These are phyloP conservation scores for Yarrowia phangngaensis DNA, from an alignment of 805 yeast species.

Conservation along the genomic window DNA sequence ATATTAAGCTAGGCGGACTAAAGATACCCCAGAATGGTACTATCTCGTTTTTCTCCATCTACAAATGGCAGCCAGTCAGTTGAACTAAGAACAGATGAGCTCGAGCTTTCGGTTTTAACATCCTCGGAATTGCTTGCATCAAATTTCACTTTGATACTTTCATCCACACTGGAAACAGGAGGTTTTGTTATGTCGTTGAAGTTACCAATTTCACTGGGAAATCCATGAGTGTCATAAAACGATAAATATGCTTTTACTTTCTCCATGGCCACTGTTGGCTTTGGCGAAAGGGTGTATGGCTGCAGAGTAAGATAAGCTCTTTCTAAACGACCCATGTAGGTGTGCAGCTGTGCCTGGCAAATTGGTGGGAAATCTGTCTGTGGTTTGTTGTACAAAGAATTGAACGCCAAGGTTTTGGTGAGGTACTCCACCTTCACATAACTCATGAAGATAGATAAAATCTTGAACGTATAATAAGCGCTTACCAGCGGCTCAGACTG, in stretches of 20 bases:
- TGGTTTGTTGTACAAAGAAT: conserved; percentile 1
- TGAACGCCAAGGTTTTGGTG: conserved; percentile 2
- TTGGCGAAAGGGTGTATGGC: conserved; percentile 13
- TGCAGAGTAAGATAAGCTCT: conserved; percentile 1
- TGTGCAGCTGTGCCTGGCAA: conserved; percentile 5
- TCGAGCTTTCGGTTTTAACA: not conserved
- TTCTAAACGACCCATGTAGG: conserved; percentile 12
- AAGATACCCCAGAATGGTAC: conserved; percentile 16
- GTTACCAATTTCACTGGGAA: conserved; percentile 12
- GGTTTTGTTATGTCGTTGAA: not conserved
- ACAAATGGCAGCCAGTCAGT: conserved; percentile 15
- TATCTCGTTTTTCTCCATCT: conserved; percentile 12
- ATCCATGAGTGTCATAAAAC: conserved; percentile 22
- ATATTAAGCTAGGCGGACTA: not conserved
- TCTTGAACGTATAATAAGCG: conserved; percentile 11
- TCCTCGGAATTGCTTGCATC: too few relatives aligned
- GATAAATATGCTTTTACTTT: conserved; percentile 13
- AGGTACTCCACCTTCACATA: conserved; percentile 21
- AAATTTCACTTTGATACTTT: not conserved
- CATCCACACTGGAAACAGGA: conserved; percentile 14
- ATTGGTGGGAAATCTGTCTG: conserved; percentile 10
- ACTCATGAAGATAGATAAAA: conserved; percentile 19
- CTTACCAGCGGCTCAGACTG: conserved; percentile 10
- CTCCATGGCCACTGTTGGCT: conserved; percentile 12
- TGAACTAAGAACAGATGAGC: not conserved